Percentiles rank a stretch among this genome's conserved stretches.
Conservation (phyloP, 2,329 filamentous ascomycete genomes). For the Colletotrichum tamarilloi region DNA sequence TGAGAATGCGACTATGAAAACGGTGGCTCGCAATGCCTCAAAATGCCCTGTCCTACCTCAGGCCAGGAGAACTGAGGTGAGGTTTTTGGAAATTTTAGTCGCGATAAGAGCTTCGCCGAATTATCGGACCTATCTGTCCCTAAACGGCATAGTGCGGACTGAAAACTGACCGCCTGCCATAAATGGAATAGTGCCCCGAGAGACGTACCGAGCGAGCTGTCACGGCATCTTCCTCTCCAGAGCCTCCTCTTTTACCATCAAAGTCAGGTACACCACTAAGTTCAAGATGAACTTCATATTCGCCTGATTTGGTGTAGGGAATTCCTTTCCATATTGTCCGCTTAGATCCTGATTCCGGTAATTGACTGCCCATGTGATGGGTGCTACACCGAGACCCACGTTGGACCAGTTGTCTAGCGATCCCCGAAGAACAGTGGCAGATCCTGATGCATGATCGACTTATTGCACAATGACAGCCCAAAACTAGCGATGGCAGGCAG, state of each 20-base stretch:
- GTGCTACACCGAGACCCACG: background rate
- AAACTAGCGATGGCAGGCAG: slow-evolving; percentile 7
- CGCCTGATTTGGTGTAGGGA: background rate
- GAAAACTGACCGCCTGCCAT: slow-evolving; percentile 3
- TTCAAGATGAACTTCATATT: background rate
- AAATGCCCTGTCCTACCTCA: slow-evolving; percentile 10
- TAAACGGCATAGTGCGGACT: background rate
- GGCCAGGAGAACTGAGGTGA: background rate
- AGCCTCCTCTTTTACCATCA: background rate
- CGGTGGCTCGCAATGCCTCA: slow-evolving; percentile 2
- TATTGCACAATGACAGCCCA: background rate
- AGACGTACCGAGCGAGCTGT: background rate
- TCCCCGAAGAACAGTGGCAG: slow-evolving; percentile 4
- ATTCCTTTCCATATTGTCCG: background rate
- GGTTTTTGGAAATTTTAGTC: slow-evolving; percentile 34
- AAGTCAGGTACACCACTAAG: background rate
- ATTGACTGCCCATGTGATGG: background rate
- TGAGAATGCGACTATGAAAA: background rate
- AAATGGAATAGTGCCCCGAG: background rate
- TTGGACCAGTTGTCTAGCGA: background rate
- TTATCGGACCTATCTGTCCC: slow-evolving; percentile 31
- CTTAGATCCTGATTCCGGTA: background rate
- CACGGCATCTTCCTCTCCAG: background rate
- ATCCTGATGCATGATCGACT: slow-evolving; percentile 10
- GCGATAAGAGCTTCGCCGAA: slow-evolving; percentile 35